phyloP scores from a whole-genome alignment of 2,329 filamentous ascomycete genomes.

The Emydomyces testavorans region DNA sequence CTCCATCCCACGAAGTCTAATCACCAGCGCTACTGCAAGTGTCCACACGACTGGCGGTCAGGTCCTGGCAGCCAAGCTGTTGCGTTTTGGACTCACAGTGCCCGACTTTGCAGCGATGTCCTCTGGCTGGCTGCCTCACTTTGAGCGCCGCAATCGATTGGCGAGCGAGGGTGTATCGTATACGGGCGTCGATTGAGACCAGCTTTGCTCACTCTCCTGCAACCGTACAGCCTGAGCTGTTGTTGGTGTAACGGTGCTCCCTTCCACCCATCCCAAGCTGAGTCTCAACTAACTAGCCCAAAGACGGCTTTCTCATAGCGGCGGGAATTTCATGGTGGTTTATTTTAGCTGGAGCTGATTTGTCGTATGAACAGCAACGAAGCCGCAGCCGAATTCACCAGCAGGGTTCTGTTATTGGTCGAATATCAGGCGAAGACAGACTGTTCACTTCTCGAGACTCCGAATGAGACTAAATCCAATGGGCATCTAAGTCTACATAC shows the following conservation, averaged over 20 bases:
- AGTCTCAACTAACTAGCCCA: neutral
- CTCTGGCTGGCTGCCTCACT: conserved; percentile 12
- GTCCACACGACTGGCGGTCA: conserved; percentile 1
- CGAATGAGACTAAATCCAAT: neutral
- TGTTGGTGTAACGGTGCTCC: neutral
- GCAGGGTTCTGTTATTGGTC: neutral
- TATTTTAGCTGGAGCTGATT: neutral
- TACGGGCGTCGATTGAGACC: neutral
- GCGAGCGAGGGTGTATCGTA: neutral
- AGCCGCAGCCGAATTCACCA: neutral
- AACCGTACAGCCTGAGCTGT: neutral
- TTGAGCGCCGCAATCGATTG: conserved; percentile 8
- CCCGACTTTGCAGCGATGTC: conserved; percentile 7
- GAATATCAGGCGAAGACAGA: neutral
- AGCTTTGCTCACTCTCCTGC: neutral
- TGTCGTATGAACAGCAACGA: neutral
- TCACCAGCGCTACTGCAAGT: conserved; percentile 3
- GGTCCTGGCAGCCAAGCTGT: conserved; percentile 1
- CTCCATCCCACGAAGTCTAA: too few relatives aligned
- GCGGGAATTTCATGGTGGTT: neutral
- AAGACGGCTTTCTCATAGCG: neutral
- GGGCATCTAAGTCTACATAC: too few relatives aligned
- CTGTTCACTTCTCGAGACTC: neutral
- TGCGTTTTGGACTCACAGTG: too few relatives aligned
- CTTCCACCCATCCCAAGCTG: neutral